These are phyloP conservation scores for Lophiostoma macrostomum DNA, from an alignment of 495 filamentous ascomycete species.

Conservation along the genomic window DNA sequence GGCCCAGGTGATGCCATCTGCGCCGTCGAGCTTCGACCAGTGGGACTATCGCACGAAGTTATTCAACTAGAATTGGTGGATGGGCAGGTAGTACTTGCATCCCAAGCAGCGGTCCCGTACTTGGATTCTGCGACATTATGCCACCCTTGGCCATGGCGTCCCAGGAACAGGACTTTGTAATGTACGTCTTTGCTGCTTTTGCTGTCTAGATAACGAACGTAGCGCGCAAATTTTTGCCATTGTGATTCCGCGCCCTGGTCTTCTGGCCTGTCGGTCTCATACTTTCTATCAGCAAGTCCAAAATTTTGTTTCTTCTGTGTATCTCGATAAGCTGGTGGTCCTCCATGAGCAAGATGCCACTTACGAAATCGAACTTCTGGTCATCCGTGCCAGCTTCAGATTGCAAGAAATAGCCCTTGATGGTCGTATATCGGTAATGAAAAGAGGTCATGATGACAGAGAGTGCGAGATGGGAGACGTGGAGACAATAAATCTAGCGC, in stretches of 20 bases:
- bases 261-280: slow-evolving; percentile 28
- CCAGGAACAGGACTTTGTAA: slow-evolving; percentile 40
- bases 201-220: slow-evolving; percentile 26
- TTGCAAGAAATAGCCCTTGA: slow-evolving; percentile 36
- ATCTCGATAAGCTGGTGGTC: not conserved
- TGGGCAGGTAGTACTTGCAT: slow-evolving; percentile 28
- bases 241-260: slow-evolving; percentile 13
- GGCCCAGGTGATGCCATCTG: slow-evolving; percentile 34
- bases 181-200: slow-evolving; percentile 13
- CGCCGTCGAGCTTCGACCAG: slow-evolving; percentile 40
- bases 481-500: no score
- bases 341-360: not conserved
- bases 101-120: slow-evolving; percentile 42
- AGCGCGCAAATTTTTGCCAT: slow-evolving; percentile 37
- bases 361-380: slow-evolving; percentile 32
- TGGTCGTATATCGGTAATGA: slow-evolving; percentile 22
- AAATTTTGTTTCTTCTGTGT: slow-evolving; percentile 34
- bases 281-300: slow-evolving; percentile 34
- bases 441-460: no score
- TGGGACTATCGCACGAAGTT: slow-evolving; percentile 24
- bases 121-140: slow-evolving; percentile 42
- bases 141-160: slow-evolving; percentile 41
- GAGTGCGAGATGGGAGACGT: no score
- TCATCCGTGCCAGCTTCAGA: slow-evolving; percentile 27
- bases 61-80: not conserved